These are phyloP conservation scores for Blastomyces silverae DNA, from an alignment of 2,329 filamentous ascomycete genomes.

Conservation along the genomic window DNA sequence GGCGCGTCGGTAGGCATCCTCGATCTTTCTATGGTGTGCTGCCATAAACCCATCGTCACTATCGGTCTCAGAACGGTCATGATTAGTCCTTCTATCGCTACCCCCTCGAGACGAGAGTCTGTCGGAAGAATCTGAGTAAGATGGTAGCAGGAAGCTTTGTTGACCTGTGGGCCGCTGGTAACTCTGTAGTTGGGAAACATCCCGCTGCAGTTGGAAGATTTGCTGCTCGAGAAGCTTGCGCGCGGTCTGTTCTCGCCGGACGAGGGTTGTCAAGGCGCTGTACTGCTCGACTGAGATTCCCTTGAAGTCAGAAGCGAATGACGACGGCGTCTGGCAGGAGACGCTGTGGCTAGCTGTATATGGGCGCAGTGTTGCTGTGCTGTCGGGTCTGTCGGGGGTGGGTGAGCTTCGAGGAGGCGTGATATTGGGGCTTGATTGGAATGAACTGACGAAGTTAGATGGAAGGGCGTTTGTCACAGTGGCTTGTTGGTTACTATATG, in stretches of 20 bases:
- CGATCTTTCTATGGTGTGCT: constrained; percentile 7
- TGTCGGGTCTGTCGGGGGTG: constrained; percentile 30
- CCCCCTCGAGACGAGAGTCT: not conserved
- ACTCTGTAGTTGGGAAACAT: not conserved
- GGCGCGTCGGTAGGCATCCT: constrained; percentile 8
- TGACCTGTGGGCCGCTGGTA: not conserved
- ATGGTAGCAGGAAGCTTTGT: constrained; percentile 7
- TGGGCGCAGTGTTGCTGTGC: constrained; percentile 26
- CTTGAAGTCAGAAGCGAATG: constrained; percentile 30
- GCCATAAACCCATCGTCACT: constrained; percentile 11
- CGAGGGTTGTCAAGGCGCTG: constrained; percentile 41
- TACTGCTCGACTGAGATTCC: constrained; percentile 44
- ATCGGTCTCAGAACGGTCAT: not conserved
- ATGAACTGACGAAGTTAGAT: constrained; percentile 16
- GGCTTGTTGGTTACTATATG: not conserved
- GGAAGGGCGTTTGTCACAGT: constrained; percentile 7
- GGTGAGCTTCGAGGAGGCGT: constrained; percentile 20
- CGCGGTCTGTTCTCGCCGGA: constrained; percentile 43
- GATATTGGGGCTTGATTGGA: constrained; percentile 15
- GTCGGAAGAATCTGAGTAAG: constrained; percentile 9
- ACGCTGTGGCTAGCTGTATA: constrained; percentile 26
- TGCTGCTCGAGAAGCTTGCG: constrained; percentile 42
- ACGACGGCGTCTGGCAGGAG: constrained; percentile 27
- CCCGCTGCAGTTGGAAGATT: constrained; percentile 34
- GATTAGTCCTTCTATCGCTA: not conserved